phyloP scores from a whole-genome alignment of 106 monocot genomes.

The Acorus gramineus region DNA sequence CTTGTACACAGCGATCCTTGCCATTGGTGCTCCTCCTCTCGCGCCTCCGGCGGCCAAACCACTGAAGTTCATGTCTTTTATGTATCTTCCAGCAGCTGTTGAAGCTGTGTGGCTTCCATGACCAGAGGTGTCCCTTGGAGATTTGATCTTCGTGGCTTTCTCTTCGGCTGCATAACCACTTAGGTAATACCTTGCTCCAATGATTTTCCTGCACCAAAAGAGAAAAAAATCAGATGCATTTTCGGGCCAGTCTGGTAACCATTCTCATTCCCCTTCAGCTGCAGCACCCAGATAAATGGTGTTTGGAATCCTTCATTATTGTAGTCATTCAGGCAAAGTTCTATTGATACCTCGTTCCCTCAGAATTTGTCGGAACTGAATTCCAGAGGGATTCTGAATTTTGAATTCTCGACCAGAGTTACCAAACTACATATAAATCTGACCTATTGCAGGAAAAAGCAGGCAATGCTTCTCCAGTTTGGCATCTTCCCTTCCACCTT shows the following conservation, averaged over 20 bases:
- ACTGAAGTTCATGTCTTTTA: conserved; percentile 51
- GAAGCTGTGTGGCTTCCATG: conserved; percentile 97
- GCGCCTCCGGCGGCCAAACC: conserved; percentile 61
- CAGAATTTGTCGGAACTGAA: no score
- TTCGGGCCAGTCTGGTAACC: neutral
- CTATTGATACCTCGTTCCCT: no score
- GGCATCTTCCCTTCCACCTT: conserved; percentile 82
- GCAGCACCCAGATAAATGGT: no score
- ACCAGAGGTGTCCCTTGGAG: conserved; percentile 77
- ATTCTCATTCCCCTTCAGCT: no score
- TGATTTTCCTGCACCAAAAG: conserved; percentile 14
- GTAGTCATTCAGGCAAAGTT: no score
- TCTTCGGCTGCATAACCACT: conserved; percentile 63
- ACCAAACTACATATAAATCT: neutral
- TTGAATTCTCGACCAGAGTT: no score
- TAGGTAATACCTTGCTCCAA: conserved; percentile 76
- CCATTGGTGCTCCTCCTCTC: conserved; percentile 75
- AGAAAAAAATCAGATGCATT: neutral
- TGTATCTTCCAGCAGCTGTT: conserved; percentile 60
- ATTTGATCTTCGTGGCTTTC: conserved; percentile 36
- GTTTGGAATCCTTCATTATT: no score
- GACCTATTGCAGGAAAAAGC: conserved; percentile 75
- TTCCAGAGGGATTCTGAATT: no score
- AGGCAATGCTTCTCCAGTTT: conserved; percentile 58
- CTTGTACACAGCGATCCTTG: conserved; percentile 82